Evolutionary conservation across 129 eudicot species (phyloP).

Genomic region (Saussurea involucrata): DNA sequence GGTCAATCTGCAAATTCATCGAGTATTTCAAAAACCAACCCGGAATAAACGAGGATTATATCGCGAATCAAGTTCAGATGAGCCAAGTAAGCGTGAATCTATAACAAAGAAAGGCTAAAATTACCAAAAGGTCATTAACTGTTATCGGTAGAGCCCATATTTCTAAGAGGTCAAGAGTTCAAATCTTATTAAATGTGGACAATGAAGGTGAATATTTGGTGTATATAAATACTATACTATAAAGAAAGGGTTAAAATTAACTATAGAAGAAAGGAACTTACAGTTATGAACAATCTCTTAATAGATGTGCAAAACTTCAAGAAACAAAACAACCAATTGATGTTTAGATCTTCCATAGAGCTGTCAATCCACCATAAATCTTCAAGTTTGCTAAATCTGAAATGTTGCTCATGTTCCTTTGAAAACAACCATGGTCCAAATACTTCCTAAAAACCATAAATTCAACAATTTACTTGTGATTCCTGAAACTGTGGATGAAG

Average conservation of each 20-base stretch:
- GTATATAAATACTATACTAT: neutral
- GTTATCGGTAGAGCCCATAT: no score
- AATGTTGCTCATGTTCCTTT: constrained; percentile 16
- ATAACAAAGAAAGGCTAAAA: neutral
- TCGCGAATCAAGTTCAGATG: neutral
- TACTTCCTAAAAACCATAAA: constrained; percentile 11
- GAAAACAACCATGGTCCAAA: constrained; percentile 18
- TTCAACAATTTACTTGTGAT: neutral
- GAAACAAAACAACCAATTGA: constrained; percentile 17
- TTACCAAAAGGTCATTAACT: neutral
- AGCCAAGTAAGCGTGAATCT: neutral
- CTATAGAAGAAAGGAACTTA: neutral
- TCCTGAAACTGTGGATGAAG: neutral
- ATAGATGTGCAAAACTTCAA: constrained; percentile 27
- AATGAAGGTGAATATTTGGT: no score
- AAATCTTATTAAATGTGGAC: no score
- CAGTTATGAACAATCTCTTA: constrained; percentile 25
- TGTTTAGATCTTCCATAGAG: constrained; percentile 21
- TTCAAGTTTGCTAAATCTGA: constrained; percentile 18
- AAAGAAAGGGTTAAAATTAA: neutral
- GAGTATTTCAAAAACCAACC: neutral
- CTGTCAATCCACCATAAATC: constrained; percentile 27
- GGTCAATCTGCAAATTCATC: constrained; percentile 2
- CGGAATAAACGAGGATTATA: neutral
- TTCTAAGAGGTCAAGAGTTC: no score